Evolutionary conservation across 2,329 filamentous ascomycete species (phyloP).

Genomic region (Neonectria neomacrospora): DNA sequence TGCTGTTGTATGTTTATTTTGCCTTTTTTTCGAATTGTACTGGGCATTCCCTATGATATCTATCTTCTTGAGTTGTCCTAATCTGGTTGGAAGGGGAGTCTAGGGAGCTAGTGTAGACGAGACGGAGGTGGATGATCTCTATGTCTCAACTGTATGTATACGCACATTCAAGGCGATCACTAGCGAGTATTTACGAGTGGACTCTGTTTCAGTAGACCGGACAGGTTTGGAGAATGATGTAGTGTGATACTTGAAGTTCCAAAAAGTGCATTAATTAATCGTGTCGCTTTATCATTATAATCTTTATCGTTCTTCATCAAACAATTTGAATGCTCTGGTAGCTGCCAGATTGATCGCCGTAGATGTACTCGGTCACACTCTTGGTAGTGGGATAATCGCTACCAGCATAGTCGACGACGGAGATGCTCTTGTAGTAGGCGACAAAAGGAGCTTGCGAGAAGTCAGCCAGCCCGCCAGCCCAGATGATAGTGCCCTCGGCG

Average conservation of each 20-base stretch:
- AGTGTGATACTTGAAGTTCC: not conserved
- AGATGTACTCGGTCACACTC: slow-evolving; percentile 63
- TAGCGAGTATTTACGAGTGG: no score
- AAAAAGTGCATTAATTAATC: not conserved
- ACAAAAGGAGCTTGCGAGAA: slow-evolving; percentile 63
- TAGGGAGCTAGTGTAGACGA: no score
- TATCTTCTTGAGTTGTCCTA: no score
- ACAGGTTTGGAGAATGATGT: not conserved
- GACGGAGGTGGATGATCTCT: no score
- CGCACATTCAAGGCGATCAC: no score
- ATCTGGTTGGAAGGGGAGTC: no score
- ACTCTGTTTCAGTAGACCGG: not conserved
- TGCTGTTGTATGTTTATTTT: no score
- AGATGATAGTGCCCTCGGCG: slow-evolving; percentile 74
- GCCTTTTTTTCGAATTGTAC: no score
- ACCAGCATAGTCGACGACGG: slow-evolving; percentile 65
- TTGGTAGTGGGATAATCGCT: slow-evolving; percentile 51
- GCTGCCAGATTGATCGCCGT: slow-evolving; percentile 59
- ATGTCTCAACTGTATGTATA: no score
- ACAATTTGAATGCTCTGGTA: slow-evolving; percentile 63
- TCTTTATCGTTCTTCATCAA: not conserved
- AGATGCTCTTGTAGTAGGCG: slow-evolving; percentile 67
- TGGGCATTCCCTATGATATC: no score
- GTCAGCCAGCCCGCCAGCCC: slow-evolving; percentile 70
- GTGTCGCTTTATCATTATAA: not conserved